Base-by-base conservation (phyloP, 148 eudicot genomes). In the Diospyros kaki region DNA sequence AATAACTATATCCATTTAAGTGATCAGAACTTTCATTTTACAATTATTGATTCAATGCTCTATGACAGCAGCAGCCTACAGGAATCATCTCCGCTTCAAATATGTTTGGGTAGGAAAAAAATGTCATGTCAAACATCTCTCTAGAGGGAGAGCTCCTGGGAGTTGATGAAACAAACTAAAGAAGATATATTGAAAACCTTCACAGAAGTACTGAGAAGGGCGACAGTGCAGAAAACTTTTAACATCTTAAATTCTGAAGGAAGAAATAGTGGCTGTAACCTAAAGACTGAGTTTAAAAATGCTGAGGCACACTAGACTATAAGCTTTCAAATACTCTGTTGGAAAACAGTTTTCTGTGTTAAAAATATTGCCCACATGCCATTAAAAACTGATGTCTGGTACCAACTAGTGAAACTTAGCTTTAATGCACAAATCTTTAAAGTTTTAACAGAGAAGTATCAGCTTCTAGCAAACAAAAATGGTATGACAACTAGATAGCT, bases 321-420 rank as follows among this genome's bases (percentile, higher is more conserved):
- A 28, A 56, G 64, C 5, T 56, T 56, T 71, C 17, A 28, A 70
- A 70, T 14, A n/a, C 5, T 9, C 43, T 42, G 74, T 58, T 64
- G n/a, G 8, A 11, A 55, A 55, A 51, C 64, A 38, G 17, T 42
- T 4, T 8, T 71, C 73, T 41, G 40, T 56, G 64, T 2, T 9
- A 71, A 42, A 58, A 58, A 71, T 58, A n/a, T 53, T 55, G 39
- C 63, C 41, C 40, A 9, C 73, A 54, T 56, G 48, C 58, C n/a
- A 12, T 42, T 42, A 71, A 71, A 51, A 43, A 72, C 42, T 53
- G 18, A 15, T 12, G 10, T n/a, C 18, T 43, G 17, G 64, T 17
- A 17, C n/a, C 28, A 1, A 58, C 64, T n/a, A 1, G 18, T 45
- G 74, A 42, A 43, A 58, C 18, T 44, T 10, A 38, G 50, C 58